Evolutionary conservation across 2,329 filamentous ascomycete genomes (phyloP), one percentile per base, ranked within the genome.

Genomic region (Fusarium paranaense): DNA sequence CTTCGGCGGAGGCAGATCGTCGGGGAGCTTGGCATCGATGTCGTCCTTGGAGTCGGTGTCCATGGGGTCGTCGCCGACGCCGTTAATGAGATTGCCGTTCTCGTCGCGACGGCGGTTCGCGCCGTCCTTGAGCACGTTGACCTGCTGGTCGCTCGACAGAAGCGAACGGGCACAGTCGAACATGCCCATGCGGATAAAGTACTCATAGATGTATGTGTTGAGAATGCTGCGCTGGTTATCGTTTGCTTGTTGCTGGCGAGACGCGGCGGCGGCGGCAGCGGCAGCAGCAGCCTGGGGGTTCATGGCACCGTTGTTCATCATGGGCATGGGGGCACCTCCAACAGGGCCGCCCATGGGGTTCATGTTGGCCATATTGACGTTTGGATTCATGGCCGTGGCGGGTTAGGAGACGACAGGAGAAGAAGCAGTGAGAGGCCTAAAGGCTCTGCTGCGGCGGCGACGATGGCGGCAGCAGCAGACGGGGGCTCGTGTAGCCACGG

Each of bases 161-260:
- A 98, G 87, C 58, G 92, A 89, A 77, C 94, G 91, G 75, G 97
- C 97, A 81, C 94, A 93, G 75, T 97, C 94, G 80, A 90, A 93
- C 89, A 98, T 94, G 76, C 91, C 90, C 82, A 95, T 93, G 79
- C 94, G 94, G 75, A 98, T 87, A 75, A 98, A 96, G 82, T 97
- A 96, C 80, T 97, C 94, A 87, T 96, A 97, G 76, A 97, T 97
- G 82, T 95, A 95, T 22, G 94, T 96, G 85, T 96, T 95, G 61
- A 97, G 88, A 69, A 91, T 85, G 58, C 87, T 85, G 73, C 89
- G 90, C 76, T 85, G 86, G 70, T 81, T 82, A 58, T 87, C 85
- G 73, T 83, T 86, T 70, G 82, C 82, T 73, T 83, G 84, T 71
- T 85, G 83, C 67, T 86, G 85, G 67, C 76, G 78, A 73, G 70